Percentiles rank a stretch among this genome's conserved stretches.
Conservation (phyloP, 73 alveolate species). For the Tetrahymena thermophila region DNA sequence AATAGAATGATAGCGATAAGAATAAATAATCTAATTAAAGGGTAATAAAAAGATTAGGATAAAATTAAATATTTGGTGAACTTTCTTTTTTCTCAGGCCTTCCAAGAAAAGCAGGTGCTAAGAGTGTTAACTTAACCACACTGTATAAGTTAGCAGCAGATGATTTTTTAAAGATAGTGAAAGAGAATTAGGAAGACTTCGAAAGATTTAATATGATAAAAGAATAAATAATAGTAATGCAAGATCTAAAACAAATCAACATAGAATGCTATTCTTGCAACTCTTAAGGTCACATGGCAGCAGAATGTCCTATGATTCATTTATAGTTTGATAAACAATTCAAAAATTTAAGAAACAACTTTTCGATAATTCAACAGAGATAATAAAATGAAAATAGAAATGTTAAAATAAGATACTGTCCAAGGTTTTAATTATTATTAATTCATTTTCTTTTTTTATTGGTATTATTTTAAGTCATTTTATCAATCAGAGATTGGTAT, state of each 20-base stretch:
- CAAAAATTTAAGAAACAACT: neutral
- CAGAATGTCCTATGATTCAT: neutral
- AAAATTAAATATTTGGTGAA: conserved; percentile 19
- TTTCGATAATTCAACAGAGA: neutral
- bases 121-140: neutral
- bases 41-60: neutral
- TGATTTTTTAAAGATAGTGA: neutral
- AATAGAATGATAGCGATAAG: neutral
- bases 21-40: neutral
- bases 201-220: neutral
- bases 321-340: neutral
- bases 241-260: neutral
- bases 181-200: neutral
- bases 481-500: too few species aligned
- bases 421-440: neutral
- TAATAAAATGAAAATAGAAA: neutral
- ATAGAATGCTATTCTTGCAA: neutral
- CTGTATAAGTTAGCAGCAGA: neutral
- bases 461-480: too few species aligned
- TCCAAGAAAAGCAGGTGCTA: conserved; percentile 28
- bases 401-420: neutral
- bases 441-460: too few species aligned
- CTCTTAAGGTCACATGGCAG: neutral
- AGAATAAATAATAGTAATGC: neutral
- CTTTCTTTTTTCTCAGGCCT: conserved; percentile 18